phyloP scores from a whole-genome alignment of 352 stramenopile species.

The Phytopythium sindhum region DNA sequence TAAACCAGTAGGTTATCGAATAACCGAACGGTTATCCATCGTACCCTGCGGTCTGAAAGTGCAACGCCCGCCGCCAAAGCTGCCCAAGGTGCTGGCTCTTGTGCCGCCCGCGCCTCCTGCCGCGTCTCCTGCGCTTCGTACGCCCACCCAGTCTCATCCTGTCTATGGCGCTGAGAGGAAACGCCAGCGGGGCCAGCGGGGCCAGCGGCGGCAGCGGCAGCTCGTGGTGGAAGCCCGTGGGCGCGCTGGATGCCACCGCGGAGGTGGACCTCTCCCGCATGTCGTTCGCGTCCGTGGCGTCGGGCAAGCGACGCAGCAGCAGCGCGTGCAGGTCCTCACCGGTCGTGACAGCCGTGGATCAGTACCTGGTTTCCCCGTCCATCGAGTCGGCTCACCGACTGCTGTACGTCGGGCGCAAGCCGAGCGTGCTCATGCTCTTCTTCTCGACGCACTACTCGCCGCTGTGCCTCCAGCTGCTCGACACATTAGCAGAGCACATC shows the following conservation, averaged over 20 bases:
- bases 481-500: conserved; percentile 54
- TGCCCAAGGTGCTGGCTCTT: not conserved
- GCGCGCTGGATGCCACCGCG: conserved; percentile 35
- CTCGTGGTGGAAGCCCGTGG: conserved; percentile 39
- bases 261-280: conserved; percentile 33
- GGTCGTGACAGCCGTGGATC: conserved; percentile 29
- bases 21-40: too few relatives aligned
- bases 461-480: conserved; percentile 51
- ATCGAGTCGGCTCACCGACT: conserved; percentile 29
- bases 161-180: conserved; percentile 11
- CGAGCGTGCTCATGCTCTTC: conserved; percentile 30
- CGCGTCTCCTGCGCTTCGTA: not conserved
- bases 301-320: conserved; percentile 20
- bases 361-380: conserved; percentile 36
- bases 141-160: not conserved
- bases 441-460: conserved; percentile 44
- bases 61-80: not conserved
- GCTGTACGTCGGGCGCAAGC: conserved; percentile 40
- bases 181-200: conserved; percentile 10
- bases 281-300: conserved; percentile 28
- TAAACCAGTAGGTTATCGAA: not conserved
- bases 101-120: not conserved
- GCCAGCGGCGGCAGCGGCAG: conserved; percentile 6
- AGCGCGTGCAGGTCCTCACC: conserved; percentile 17
- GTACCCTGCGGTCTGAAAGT: not conserved